phyloP scores from a whole-genome alignment of 2,329 filamentous ascomycete genomes.

The Ustulina deusta region DNA sequence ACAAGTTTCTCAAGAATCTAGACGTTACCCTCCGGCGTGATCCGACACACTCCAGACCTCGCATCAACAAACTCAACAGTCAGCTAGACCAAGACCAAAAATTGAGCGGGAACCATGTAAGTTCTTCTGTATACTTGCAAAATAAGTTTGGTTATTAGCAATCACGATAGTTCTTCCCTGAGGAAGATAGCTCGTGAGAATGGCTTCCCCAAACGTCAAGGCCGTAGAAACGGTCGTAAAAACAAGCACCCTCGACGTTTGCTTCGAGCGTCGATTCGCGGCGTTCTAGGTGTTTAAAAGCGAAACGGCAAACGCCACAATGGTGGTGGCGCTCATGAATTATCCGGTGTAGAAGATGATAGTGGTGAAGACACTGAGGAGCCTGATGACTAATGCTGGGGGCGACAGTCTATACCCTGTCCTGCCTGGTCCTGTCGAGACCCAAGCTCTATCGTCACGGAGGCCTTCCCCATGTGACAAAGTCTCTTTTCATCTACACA shows the following conservation, averaged over 20 bases:
- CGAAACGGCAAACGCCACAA: conserved; percentile 41
- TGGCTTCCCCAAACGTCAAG: conserved; percentile 64
- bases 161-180: conserved; percentile 84
- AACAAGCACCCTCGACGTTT: conserved; percentile 51
- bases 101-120: conserved; percentile 87
- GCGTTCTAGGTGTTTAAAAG: conserved; percentile 67
- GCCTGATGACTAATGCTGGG: conserved; percentile 70
- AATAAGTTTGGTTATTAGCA: conserved; percentile 37
- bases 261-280: conserved; percentile 56
- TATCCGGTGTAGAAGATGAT: conserved; percentile 58
- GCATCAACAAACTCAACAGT: conserved; percentile 97
- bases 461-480: conserved; percentile 1
- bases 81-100: conserved; percentile 99
- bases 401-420: conserved; percentile 76
- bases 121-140: conserved; percentile 51
- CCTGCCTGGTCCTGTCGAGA: conserved; percentile 68
- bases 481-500: background rate
- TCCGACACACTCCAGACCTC: conserved; percentile 92
- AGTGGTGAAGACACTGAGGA: conserved; percentile 74
- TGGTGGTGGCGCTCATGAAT: conserved; percentile 41
- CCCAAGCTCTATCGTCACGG: background rate
- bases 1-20: conserved; percentile 94
- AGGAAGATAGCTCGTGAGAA: conserved; percentile 77
- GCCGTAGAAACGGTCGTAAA: conserved; percentile 46
- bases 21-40: conserved; percentile 99